Conservation (phyloP, 345 rosid genomes). For the Bruguiera parviflora region DNA sequence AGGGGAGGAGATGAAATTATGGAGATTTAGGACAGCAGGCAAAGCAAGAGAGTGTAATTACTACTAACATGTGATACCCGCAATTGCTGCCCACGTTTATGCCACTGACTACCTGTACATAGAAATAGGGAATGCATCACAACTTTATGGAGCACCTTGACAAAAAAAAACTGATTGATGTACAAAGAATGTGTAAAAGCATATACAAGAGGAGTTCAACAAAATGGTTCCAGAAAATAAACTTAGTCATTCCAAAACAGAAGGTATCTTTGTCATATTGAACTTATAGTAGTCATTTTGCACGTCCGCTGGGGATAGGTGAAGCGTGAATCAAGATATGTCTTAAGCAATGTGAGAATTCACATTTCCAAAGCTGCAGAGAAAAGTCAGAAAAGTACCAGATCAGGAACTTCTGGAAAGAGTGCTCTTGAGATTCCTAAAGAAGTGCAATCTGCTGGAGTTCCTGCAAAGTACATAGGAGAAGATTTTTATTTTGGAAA, state of each 20-base stretch:
- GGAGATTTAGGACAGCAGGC: background rate
- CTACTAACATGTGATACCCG: slow-evolving; percentile 75
- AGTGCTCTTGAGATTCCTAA: slow-evolving; percentile 65
- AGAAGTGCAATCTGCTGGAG: slow-evolving; percentile 88
- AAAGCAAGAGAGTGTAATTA: slow-evolving; percentile 3
- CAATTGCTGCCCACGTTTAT: slow-evolving; percentile 92
- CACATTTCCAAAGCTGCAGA: slow-evolving; percentile 7
- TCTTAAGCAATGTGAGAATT: background rate
- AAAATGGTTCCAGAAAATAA: background rate
- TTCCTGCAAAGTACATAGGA: slow-evolving; percentile 45
- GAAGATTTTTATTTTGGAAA: background rate
- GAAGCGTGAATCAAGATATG: too few relatives aligned
- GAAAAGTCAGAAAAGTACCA: slow-evolving; percentile 47
- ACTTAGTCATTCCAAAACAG: background rate
- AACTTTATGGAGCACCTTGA: slow-evolving; percentile 9
- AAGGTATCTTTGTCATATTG: background rate
- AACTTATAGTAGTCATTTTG: too few relatives aligned
- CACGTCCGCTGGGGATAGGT: too few relatives aligned
- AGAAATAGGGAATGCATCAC: slow-evolving; percentile 18
- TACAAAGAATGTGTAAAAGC: background rate
- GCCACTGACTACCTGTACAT: slow-evolving; percentile 80
- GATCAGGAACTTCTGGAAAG: slow-evolving; percentile 71
- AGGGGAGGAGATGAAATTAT: background rate
- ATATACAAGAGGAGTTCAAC: background rate
- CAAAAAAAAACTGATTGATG: background rate